Evolutionary conservation across 768 basidiomycete genomes (phyloP).

Genomic region (Pulveroboletus sp.): DNA sequence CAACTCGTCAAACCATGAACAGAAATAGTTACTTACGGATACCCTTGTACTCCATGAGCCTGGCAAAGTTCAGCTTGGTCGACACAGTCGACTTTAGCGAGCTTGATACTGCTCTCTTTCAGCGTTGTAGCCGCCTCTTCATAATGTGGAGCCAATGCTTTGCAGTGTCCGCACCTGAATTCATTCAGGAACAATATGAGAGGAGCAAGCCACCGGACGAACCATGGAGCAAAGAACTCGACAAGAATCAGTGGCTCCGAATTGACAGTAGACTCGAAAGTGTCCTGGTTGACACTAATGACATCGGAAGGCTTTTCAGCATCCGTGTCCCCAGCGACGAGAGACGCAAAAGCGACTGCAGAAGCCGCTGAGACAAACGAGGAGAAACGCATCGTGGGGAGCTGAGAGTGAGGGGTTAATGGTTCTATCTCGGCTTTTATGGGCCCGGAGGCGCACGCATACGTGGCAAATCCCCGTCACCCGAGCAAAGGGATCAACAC

Average conservation of each 20-base stretch:
- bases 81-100: conserved; percentile 97
- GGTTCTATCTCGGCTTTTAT: conserved; percentile 17
- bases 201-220: conserved; percentile 1
- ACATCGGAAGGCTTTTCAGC: conserved; percentile 64
- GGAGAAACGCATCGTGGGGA: conserved; percentile 59
- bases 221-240: conserved; percentile 95
- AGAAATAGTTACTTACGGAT: conserved; percentile 62
- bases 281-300: conserved; percentile 61
- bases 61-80: conserved; percentile 91
- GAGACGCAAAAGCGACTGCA: conserved; percentile 49
- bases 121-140: conserved; percentile 91
- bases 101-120: conserved; percentile 83
- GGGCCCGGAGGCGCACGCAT: conserved; percentile 22
- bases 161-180: conserved; percentile 92
- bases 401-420: background rate
- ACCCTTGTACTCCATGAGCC: conserved; percentile 82
- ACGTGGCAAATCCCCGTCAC: conserved; percentile 24
- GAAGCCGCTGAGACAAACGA: conserved; percentile 45
- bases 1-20: background rate
- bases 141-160: conserved; percentile 89
- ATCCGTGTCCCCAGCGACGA: conserved; percentile 44
- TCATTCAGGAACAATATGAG: background rate
- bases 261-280: conserved; percentile 63
- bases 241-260: conserved; percentile 76
- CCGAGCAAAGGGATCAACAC: background rate